Conservation (phyloP, 1,284 basidiomycete genomes). For the Irpex rosettiformis region DNA sequence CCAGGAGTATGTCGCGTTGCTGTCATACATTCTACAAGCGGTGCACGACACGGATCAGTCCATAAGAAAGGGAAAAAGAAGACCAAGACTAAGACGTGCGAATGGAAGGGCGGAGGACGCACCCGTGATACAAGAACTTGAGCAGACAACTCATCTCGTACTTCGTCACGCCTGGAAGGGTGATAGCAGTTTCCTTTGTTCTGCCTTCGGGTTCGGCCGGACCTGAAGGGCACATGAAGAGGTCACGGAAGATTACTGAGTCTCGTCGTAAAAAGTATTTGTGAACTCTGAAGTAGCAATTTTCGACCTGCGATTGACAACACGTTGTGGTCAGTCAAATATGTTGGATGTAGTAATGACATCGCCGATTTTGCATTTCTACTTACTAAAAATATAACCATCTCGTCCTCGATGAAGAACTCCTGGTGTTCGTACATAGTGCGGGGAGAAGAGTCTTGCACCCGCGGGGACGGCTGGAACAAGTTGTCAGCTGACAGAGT, state of each 20-base stretch:
- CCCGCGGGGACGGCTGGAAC: background rate
- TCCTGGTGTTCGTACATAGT: slow-evolving; percentile 9
- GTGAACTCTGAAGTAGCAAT: slow-evolving; percentile 32
- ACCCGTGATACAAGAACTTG: slow-evolving; percentile 17
- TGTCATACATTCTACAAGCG: slow-evolving; percentile 22
- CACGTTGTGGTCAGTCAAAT: background rate
- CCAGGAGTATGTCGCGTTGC: slow-evolving; percentile 3
- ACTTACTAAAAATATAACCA: slow-evolving; percentile 19
- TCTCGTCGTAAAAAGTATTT: slow-evolving; percentile 22
- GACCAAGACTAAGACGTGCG: too few species aligned
- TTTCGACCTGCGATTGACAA: slow-evolving; percentile 24
- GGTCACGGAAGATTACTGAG: slow-evolving; percentile 16
- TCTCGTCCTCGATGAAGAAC: slow-evolving; percentile 21
- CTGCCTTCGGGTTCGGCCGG: slow-evolving; percentile 8
- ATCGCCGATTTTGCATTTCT: too few species aligned
- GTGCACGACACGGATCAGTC: too few species aligned
- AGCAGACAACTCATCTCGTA: slow-evolving; percentile 17
- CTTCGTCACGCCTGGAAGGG: slow-evolving; percentile 9
- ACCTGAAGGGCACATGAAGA: slow-evolving; percentile 14
- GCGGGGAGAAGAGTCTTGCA: background rate
- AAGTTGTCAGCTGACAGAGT: too few species aligned
- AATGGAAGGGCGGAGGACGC: too few species aligned
- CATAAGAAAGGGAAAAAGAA: too few species aligned
- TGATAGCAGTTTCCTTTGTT: slow-evolving; percentile 14
- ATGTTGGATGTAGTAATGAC: background rate